These are phyloP conservation scores for Phoenix roebelenii DNA, from an alignment of 176 grass and related monocot genomes.

Conservation along the genomic window DNA sequence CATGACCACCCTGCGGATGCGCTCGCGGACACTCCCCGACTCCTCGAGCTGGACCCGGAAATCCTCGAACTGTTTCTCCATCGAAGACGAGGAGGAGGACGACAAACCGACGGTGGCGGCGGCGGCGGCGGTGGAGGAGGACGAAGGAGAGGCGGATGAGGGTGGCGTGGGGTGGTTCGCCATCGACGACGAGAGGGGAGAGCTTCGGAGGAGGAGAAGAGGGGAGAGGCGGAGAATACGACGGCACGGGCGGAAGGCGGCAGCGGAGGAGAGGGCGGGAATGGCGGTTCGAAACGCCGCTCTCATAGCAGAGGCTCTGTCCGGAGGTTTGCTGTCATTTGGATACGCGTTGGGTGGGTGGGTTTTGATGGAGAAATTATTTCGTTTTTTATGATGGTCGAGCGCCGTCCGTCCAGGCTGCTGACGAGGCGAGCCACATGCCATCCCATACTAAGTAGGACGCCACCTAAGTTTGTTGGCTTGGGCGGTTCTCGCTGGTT, in stretches of 20 bases:
- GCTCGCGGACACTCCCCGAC: slow-evolving; percentile 59
- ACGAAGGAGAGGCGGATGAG: neutral
- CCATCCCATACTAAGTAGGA: too few species aligned
- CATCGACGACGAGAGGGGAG: slow-evolving; percentile 2
- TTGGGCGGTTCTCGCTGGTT: too few species aligned
- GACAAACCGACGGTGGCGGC: neutral
- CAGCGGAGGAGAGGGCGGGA: slow-evolving; percentile 18
- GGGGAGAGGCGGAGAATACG: neutral
- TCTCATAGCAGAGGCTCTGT: slow-evolving; percentile 25
- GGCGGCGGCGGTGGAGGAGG: neutral
- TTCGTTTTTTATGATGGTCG: too few species aligned
- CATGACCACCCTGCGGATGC: slow-evolving; percentile 53
- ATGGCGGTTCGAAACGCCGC: slow-evolving; percentile 32
- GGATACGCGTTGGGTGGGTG: too few species aligned
- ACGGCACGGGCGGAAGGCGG: neutral
- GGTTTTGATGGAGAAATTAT: too few species aligned
- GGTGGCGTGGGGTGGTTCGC: slow-evolving; percentile 3
- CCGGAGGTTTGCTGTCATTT: too few species aligned
- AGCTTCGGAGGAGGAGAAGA: neutral
- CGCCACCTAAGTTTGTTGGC: too few species aligned
- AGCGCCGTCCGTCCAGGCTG: too few species aligned
- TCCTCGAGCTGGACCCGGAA: slow-evolving; percentile 71
- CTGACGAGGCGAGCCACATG: too few species aligned
- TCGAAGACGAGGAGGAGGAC: slow-evolving; percentile 27
- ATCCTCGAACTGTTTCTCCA: slow-evolving; percentile 81